Percentiles rank a stretch among this genome's conserved stretches.
Evolutionary conservation across 371 early-diverging fungal species (phyloP).

Genomic region (Mucor piriformis): DNA sequence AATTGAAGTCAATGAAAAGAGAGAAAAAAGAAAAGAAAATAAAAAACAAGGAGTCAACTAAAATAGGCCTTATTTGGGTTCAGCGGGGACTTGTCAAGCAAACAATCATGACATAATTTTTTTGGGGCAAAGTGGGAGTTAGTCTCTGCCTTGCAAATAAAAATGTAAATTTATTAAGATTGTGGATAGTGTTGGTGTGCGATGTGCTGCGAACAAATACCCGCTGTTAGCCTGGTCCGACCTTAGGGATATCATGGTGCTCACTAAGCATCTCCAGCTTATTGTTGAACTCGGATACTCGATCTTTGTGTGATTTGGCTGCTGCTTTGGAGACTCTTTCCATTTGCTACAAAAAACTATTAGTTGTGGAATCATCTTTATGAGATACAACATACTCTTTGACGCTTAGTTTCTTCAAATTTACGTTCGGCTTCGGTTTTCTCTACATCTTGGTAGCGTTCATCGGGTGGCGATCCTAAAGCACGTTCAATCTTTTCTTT

Average conservation of each 20-base stretch:
- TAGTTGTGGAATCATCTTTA: background rate
- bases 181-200: background rate
- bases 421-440: conserved; percentile 67
- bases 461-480: conserved; percentile 15
- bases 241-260: conserved; percentile 76
- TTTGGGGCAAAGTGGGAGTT: background rate
- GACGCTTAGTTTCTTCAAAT: conserved; percentile 61
- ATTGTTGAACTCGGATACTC: conserved; percentile 64
- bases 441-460: conserved; percentile 29
- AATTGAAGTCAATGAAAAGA: background rate
- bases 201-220: background rate
- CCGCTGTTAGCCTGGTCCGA: conserved; percentile 61
- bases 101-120: background rate
- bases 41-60: background rate
- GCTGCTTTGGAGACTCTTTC: conserved; percentile 63
- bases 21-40: background rate
- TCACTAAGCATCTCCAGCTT: conserved; percentile 69
- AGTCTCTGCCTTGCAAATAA: too few species aligned
- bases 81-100: background rate
- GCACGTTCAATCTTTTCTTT: conserved; percentile 54
- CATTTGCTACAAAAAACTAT: conserved; percentile 55
- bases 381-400: conserved; percentile 47
- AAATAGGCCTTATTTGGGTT: background rate
- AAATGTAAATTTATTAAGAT: background rate
- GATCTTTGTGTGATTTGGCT: conserved; percentile 65